A percentile compares a stretch with the other conserved stretches of the same genome.
These are phyloP conservation scores for Penicillium sp. DNA, from an alignment of 2,329 filamentous ascomycete species.

Conservation along the genomic window DNA sequence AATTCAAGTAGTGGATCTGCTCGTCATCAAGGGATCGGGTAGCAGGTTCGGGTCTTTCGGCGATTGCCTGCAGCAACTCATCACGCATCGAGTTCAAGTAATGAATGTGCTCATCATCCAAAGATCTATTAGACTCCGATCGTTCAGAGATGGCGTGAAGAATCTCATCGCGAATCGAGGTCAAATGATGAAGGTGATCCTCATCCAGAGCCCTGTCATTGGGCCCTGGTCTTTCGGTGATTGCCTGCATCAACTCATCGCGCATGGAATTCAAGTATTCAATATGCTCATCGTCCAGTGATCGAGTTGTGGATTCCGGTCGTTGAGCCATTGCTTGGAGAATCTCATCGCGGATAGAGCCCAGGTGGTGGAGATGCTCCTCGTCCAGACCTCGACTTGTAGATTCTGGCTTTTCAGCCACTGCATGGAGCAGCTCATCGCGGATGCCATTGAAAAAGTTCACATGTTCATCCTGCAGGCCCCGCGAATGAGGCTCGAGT, in stretches of 20 bases:
- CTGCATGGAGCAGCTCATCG: slow-evolving; percentile 29
- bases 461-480: slow-evolving; percentile 22
- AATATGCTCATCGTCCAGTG: slow-evolving; percentile 13
- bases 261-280: slow-evolving; percentile 12
- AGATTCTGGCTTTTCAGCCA: slow-evolving; percentile 4
- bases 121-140: neutral
- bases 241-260: slow-evolving; percentile 29
- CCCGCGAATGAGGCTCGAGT: slow-evolving; percentile 18
- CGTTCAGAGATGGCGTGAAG: slow-evolving; percentile 11
- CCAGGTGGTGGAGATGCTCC: slow-evolving; percentile 4
- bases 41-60: neutral
- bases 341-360: slow-evolving; percentile 54
- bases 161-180: slow-evolving; percentile 13
- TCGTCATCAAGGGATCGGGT: slow-evolving; percentile 2
- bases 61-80: slow-evolving; percentile 30
- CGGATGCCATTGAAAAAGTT: slow-evolving; percentile 25
- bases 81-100: slow-evolving; percentile 12
- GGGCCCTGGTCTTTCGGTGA: slow-evolving; percentile 2
- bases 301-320: neutral
- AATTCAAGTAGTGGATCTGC: slow-evolving; percentile 4
- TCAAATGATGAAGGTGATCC: slow-evolving; percentile 4
- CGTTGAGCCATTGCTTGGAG: slow-evolving; percentile 55
- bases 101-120: slow-evolving; percentile 13
- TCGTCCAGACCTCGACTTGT: slow-evolving; percentile 4
- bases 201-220: slow-evolving; percentile 1